These are phyloP conservation scores for Torrubiellomyces zombiae DNA, from an alignment of 2,329 filamentous ascomycete genomes.

Conservation along the genomic window DNA sequence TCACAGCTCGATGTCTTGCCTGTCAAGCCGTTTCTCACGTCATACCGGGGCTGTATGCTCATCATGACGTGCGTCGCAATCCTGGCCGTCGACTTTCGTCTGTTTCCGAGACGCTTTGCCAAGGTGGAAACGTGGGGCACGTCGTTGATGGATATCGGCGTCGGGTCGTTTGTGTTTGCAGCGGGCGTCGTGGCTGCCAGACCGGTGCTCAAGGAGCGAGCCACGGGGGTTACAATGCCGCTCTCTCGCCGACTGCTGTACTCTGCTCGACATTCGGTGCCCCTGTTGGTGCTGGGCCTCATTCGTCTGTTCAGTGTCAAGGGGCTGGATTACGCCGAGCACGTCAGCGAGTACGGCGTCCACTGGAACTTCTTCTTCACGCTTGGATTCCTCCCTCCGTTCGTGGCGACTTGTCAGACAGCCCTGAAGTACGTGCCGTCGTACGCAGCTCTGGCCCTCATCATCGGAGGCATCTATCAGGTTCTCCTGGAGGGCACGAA, in stretches of 20 bases:
- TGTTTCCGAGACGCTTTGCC: slow-evolving; percentile 87
- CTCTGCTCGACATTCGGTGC: slow-evolving; percentile 66
- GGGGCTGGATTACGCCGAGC: slow-evolving; percentile 86
- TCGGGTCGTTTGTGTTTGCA: slow-evolving; percentile 94
- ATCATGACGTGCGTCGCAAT: slow-evolving; percentile 79
- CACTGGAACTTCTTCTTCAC: slow-evolving; percentile 99
- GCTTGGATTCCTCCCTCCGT: slow-evolving; percentile 71
- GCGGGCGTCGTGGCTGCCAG: slow-evolving; percentile 81
- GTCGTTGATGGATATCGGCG: slow-evolving; percentile 95
- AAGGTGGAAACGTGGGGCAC: slow-evolving; percentile 99
- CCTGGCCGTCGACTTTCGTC: slow-evolving; percentile 85
- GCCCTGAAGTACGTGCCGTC: slow-evolving; percentile 55
- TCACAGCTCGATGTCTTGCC: slow-evolving; percentile 36
- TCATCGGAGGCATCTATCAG: slow-evolving; percentile 57
- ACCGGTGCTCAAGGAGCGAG: slow-evolving; percentile 54
- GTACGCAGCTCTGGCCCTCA: slow-evolving; percentile 56
- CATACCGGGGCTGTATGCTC: slow-evolving; percentile 84
- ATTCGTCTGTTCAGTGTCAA: slow-evolving; percentile 80
- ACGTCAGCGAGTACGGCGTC: slow-evolving; percentile 92
- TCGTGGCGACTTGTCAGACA: slow-evolving; percentile 69
- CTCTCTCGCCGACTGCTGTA: slow-evolving; percentile 41
- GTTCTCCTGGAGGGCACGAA: slow-evolving; percentile 55
- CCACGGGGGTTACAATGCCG: slow-evolving; percentile 30
- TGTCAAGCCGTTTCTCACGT: slow-evolving; percentile 81
- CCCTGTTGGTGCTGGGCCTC: slow-evolving; percentile 63